These are phyloP conservation scores for Lineolata rhizophorae DNA, from an alignment of 495 filamentous ascomycete species.

Conservation along the genomic window DNA sequence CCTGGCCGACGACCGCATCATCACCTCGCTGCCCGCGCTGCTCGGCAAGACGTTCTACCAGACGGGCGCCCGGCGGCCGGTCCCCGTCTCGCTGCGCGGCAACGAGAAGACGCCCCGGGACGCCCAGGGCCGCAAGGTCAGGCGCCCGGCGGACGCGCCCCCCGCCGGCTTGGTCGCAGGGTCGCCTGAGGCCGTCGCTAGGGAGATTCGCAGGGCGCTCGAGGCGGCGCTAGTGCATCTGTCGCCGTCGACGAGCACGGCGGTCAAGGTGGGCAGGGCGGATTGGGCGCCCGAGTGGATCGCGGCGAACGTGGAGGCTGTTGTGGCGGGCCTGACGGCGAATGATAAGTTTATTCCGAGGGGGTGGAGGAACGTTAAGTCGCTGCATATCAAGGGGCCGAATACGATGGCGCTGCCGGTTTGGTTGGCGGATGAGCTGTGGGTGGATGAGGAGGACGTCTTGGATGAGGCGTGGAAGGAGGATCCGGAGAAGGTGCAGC, in stretches of 20 bases:
- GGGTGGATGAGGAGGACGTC: neutral
- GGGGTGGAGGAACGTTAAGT: conserved; percentile 65
- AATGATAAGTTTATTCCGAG: conserved; percentile 45
- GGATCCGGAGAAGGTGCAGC: neutral
- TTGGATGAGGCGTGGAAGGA: conserved; percentile 28
- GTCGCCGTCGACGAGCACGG: conserved; percentile 24
- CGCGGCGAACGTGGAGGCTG: conserved; percentile 54
- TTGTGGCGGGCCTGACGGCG: conserved; percentile 42
- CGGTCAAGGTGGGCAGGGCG: conserved; percentile 33
- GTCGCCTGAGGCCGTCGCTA: conserved; percentile 33
- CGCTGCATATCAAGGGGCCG: conserved; percentile 71
- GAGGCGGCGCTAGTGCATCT: conserved; percentile 52
- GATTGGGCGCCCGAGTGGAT: conserved; percentile 53
- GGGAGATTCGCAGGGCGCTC: conserved; percentile 50
- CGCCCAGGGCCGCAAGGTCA: conserved; percentile 5
- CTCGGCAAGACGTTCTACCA: conserved; percentile 83
- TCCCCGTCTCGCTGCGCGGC: conserved; percentile 39
- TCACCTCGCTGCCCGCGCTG: conserved; percentile 48
- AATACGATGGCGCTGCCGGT: conserved; percentile 72
- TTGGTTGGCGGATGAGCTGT: conserved; percentile 31
- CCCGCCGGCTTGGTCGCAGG: conserved; percentile 13
- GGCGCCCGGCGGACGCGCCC: conserved; percentile 32
- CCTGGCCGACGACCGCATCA: conserved; percentile 64
- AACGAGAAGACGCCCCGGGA: conserved; percentile 3
- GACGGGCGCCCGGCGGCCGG: conserved; percentile 53